Conservation (phyloP, 148 eudicot genomes). For the Persicaria maculosa region DNA sequence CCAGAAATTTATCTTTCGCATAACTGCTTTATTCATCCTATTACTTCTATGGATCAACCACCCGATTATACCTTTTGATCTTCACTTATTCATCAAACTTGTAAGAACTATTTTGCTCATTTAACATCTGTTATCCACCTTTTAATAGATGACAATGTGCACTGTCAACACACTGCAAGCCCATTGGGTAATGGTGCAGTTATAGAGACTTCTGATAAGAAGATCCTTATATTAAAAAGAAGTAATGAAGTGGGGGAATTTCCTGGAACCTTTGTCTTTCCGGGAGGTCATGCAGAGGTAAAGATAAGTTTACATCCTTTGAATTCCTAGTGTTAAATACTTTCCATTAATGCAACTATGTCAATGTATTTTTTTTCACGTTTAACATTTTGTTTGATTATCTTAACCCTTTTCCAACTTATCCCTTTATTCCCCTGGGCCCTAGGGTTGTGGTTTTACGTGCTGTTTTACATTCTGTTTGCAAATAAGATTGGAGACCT, state of each 20-base stretch:
- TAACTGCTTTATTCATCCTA: not conserved
- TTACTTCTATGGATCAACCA: not conserved
- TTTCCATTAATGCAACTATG: not conserved
- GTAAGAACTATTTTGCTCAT: not conserved
- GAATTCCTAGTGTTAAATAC: not conserved
- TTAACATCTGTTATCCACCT: not conserved
- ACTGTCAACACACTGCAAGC: slow-evolving; percentile 80
- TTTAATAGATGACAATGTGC: slow-evolving; percentile 55
- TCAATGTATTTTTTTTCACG: not conserved
- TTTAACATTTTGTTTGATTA: not conserved
- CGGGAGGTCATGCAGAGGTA: slow-evolving; percentile 99
- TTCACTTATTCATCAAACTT: not conserved
- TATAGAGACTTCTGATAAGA: slow-evolving; percentile 69
- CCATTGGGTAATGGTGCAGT: slow-evolving; percentile 94
- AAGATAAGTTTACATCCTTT: not conserved
- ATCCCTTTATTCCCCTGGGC: not conserved
- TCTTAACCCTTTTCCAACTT: not conserved
- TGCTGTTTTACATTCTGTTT: not conserved
- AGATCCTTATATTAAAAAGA: slow-evolving; percentile 72
- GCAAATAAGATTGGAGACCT: not conserved
- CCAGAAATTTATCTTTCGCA: not conserved
- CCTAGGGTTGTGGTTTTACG: not conserved
- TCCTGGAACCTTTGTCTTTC: slow-evolving; percentile 88
- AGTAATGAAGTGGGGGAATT: slow-evolving; percentile 92
- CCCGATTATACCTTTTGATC: not conserved